A percentile compares a stretch with the other conserved stretches of the same genome.
Conservation (phyloP, 2,329 filamentous ascomycete species). For the Rutstroemia sp. region DNA sequence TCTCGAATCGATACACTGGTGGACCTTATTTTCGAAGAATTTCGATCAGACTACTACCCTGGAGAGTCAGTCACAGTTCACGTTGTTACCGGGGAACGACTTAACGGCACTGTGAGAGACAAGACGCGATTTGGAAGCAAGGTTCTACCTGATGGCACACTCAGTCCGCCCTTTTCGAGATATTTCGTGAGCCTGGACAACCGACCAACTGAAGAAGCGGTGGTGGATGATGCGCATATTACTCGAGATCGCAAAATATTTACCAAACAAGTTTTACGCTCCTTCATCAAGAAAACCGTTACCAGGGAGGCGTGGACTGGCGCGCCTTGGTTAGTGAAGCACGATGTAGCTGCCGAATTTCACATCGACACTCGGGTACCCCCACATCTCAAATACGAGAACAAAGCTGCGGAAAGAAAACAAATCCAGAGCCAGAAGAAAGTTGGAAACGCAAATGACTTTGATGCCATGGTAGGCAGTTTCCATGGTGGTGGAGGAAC, state of each 20-base stretch:
- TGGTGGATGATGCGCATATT: constrained; percentile 76
- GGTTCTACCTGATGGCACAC: constrained; percentile 57
- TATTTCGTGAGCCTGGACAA: constrained; percentile 75
- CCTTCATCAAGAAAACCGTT: constrained; percentile 94
- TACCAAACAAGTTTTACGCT: constrained; percentile 86
- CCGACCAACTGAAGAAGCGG: constrained; percentile 60
- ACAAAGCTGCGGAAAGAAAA: constrained; percentile 70
- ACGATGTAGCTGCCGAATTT: constrained; percentile 74
- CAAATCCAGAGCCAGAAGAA: constrained; percentile 59
- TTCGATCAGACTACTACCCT: constrained; percentile 85
- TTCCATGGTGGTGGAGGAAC: constrained; percentile 22
- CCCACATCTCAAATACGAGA: constrained; percentile 72
- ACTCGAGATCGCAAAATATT: constrained; percentile 85
- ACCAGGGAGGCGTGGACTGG: constrained; percentile 87
- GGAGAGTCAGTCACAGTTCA: constrained; percentile 76
- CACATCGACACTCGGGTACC: constrained; percentile 85
- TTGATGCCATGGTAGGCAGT: constrained; percentile 30
- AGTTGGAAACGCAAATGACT: constrained; percentile 20
- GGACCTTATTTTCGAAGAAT: constrained; percentile 65
- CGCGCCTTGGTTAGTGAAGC: constrained; percentile 93
- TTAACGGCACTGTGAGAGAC: constrained; percentile 72
- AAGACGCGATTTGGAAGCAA: constrained; percentile 70
- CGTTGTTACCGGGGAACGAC: constrained; percentile 58
- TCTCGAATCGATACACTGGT: constrained; percentile 80
- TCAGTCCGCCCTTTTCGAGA: constrained; percentile 64